Evolutionary conservation across 176 grass and related monocot species (phyloP).

Genomic region (Musa acuminata): DNA sequence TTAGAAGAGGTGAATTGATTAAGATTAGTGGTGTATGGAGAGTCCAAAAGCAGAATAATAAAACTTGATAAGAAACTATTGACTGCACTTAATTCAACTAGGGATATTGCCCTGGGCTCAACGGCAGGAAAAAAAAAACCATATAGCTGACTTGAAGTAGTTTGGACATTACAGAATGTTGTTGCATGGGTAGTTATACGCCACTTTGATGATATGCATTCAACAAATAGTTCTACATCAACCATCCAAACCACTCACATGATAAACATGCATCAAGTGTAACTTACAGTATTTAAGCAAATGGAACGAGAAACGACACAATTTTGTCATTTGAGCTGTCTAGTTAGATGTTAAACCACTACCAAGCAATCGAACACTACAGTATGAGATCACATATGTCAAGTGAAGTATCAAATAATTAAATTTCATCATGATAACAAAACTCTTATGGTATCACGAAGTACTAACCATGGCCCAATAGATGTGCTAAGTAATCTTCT

Average conservation of each 20-base stretch:
- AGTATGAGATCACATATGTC: background rate
- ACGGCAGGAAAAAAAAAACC: background rate
- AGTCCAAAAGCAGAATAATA: no score
- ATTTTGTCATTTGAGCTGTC: background rate
- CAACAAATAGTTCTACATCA: background rate
- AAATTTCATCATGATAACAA: background rate
- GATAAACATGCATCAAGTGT: background rate
- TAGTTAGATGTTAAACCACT: background rate
- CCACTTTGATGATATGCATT: background rate
- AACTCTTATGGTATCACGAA: background rate
- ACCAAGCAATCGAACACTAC: background rate
- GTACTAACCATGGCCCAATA: slow-evolving; percentile 88
- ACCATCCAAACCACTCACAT: background rate
- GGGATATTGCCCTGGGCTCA: background rate
- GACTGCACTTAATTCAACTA: background rate
- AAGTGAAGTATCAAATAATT: background rate
- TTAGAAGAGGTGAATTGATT: background rate
- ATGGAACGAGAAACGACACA: background rate
- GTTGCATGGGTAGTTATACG: background rate
- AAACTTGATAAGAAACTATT: no score
- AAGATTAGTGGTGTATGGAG: background rate
- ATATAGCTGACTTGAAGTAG: background rate
- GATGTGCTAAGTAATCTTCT: slow-evolving; percentile 82
- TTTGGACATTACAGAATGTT: background rate
- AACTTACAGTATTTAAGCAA: background rate